These are phyloP conservation scores for Ceratocystis eucalypticola DNA, from an alignment of 2,329 filamentous ascomycete genomes.

Conservation along the genomic window DNA sequence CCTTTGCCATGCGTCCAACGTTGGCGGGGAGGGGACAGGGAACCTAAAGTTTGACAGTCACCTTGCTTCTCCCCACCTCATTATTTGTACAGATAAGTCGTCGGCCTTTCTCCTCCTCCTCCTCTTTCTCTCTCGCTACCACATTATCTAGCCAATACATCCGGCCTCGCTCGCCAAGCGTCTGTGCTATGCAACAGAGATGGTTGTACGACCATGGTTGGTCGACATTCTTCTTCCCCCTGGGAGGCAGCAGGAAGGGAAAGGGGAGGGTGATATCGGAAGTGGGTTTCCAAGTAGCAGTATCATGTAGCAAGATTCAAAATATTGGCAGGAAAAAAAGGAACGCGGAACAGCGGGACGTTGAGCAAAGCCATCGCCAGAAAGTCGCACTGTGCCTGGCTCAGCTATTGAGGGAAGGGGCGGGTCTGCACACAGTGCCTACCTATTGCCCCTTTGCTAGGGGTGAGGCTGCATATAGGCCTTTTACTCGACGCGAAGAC, in stretches of 20 bases:
- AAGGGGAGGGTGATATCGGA: not conserved
- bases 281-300: not conserved
- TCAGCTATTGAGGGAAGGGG: no score
- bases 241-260: not conserved
- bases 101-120: not conserved
- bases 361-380: conserved; percentile 3
- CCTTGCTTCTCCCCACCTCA: no score
- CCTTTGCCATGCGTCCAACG: no score
- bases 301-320: not conserved
- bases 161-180: not conserved
- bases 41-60: no score
- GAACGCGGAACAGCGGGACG: not conserved
- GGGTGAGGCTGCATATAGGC: not conserved
- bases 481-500: no score
- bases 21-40: no score
- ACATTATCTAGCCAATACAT: not conserved
- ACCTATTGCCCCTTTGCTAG: not conserved
- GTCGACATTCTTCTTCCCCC: not conserved
- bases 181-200: not conserved
- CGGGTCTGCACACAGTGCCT: not conserved
- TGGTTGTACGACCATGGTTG: not conserved
- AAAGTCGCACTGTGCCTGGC: not conserved
- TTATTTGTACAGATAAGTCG: no score
- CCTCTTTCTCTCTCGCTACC: not conserved
- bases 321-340: not conserved